Conservation (phyloP, 176 grass and related monocot genomes). For the Saccharum officinarum region DNA sequence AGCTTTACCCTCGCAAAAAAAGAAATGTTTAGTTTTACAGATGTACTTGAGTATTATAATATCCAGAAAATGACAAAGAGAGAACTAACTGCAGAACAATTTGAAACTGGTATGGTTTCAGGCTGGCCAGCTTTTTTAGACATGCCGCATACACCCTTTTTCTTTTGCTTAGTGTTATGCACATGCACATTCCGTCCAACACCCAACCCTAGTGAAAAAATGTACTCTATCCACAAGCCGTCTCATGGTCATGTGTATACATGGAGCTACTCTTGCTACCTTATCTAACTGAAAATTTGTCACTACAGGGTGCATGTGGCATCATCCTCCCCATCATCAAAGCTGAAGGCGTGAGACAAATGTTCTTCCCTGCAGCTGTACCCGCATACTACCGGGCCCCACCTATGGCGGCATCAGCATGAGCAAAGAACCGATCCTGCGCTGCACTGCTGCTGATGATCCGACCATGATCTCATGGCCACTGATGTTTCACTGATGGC, state of each 20-base stretch:
- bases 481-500: neutral
- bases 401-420: too few relatives aligned
- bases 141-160: too few relatives aligned
- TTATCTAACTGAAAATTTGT: neutral
- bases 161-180: too few relatives aligned
- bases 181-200: neutral
- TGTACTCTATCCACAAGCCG: neutral
- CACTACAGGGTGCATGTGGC: slow-evolving; percentile 67
- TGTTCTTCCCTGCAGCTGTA: slow-evolving; percentile 95
- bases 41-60: too few relatives aligned
- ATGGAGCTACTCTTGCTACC: neutral
- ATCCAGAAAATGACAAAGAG: too few relatives aligned
- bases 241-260: neutral
- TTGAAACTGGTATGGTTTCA: too few relatives aligned
- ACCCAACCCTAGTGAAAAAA: neutral
- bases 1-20: too few relatives aligned
- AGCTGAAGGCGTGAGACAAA: slow-evolving; percentile 93
- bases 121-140: too few relatives aligned
- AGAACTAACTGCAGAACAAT: too few relatives aligned
- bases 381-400: slow-evolving; percentile 80
- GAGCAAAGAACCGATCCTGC: neutral
- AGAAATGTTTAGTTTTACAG: too few relatives aligned
- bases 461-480: neutral
- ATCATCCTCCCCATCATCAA: slow-evolving; percentile 98
- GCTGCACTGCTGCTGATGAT: neutral